These are phyloP conservation scores for Dioszegia crocea DNA, from an alignment of 768 basidiomycete genomes.

Conservation along the genomic window DNA sequence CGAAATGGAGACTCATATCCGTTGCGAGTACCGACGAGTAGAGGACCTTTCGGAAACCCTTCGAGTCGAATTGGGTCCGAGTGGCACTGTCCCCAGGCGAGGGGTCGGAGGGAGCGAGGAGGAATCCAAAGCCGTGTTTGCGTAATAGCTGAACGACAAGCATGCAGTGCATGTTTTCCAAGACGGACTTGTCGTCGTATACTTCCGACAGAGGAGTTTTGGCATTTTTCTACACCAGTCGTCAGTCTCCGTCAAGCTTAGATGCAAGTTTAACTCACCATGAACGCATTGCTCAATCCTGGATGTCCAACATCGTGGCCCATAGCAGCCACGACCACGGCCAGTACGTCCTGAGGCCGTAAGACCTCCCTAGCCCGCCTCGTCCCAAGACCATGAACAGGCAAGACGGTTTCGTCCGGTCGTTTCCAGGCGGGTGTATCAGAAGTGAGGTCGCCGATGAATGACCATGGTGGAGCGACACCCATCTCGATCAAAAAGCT, in stretches of 20 bases:
- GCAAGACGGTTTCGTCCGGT: slow-evolving; percentile 12
- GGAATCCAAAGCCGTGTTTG: slow-evolving; percentile 66
- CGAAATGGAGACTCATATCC: slow-evolving; percentile 85
- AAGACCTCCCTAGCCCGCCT: slow-evolving; percentile 48
- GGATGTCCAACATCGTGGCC: slow-evolving; percentile 98
- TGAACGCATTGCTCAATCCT: slow-evolving; percentile 85
- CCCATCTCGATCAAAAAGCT: slow-evolving; percentile 74
- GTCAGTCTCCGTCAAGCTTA: not conserved
- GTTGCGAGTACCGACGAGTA: slow-evolving; percentile 80
- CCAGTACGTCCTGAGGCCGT: slow-evolving; percentile 69
- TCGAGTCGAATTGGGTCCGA: slow-evolving; percentile 29
- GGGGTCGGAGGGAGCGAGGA: slow-evolving; percentile 31
- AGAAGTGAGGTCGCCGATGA: slow-evolving; percentile 57
- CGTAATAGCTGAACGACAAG: slow-evolving; percentile 75
- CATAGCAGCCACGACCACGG: slow-evolving; percentile 83
- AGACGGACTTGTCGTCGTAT: slow-evolving; percentile 80
- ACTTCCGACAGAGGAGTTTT: slow-evolving; percentile 79
- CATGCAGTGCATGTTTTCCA: slow-evolving; percentile 84
- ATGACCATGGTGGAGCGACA: slow-evolving; percentile 71
- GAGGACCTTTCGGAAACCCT: slow-evolving; percentile 67
- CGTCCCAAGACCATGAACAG: slow-evolving; percentile 24
- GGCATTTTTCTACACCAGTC: slow-evolving; percentile 80
- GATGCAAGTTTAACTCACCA: slow-evolving; percentile 59
- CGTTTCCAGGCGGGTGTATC: slow-evolving; percentile 41
- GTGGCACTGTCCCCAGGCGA: slow-evolving; percentile 2